These are phyloP conservation scores for Phytophthora lateralis DNA, from an alignment of 352 stramenopile species.

Conservation along the genomic window DNA sequence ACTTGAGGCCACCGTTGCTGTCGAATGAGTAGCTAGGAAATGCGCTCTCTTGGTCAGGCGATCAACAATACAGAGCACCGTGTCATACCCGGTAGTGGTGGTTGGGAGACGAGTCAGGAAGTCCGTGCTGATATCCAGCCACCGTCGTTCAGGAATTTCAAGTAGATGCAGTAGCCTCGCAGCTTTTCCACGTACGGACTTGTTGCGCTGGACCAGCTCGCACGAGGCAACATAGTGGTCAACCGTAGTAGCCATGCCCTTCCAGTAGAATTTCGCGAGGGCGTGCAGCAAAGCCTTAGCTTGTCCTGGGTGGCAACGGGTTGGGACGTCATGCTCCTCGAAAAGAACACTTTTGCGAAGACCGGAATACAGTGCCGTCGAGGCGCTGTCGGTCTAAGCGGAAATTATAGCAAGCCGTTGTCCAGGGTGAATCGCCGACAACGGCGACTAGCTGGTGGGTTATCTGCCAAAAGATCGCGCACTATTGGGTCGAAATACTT, in stretches of 20 bases:
- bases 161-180: slow-evolving; percentile 3
- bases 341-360: slow-evolving; percentile 10
- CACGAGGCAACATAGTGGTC: slow-evolving; percentile 12
- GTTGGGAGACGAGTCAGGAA: slow-evolving; percentile 5
- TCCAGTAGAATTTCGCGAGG: slow-evolving; percentile 9
- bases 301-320: slow-evolving; percentile 6
- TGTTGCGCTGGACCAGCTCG: slow-evolving; percentile 17
- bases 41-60: slow-evolving; percentile 16
- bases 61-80: slow-evolving; percentile 14
- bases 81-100: slow-evolving; percentile 1
- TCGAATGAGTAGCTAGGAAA: slow-evolving; percentile 1
- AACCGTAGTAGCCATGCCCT: slow-evolving; percentile 1
- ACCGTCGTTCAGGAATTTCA: slow-evolving; percentile 13
- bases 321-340: slow-evolving; percentile 1
- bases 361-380: slow-evolving; percentile 13
- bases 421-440: slow-evolving; percentile 7
- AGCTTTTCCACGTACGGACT: slow-evolving; percentile 1
- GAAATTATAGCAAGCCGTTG: slow-evolving; percentile 9
- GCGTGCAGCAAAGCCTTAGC: slow-evolving; percentile 9
- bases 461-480: not conserved
- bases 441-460: not conserved
- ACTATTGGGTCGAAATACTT: not conserved
- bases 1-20: not conserved
- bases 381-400: not conserved
- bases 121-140: slow-evolving; percentile 24